Evolutionary conservation across 306 rosid genomes (phyloP), one percentile per base, ranked within the genome.

Genomic region (Dryas drummondii): DNA sequence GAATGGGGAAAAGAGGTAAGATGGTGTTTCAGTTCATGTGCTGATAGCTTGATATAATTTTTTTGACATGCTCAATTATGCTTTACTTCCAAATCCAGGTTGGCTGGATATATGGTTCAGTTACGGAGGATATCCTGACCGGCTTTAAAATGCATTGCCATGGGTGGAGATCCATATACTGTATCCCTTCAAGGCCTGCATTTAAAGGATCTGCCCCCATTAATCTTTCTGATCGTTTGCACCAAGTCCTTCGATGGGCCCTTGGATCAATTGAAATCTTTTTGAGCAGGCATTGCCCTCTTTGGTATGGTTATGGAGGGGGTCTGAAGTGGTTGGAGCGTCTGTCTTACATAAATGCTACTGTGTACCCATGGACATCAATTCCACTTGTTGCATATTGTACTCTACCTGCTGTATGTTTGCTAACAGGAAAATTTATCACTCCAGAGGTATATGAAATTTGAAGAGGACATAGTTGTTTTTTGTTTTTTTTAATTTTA

Each of bases 1-100:
- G 89, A 91, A 81, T 91, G 97, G 97, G 97, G 97, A 78, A 88
- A 86, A 81, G 97, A 91, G 90, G 97, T 91, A 75, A 70, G 27
- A 16, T 41, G 51, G 52, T n/a, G 32, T 53, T 68, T 58, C 15
- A 9, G 10, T 40, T 75, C 52, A 22, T 69, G 32, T 44, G 47
- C 37, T 66, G 46, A 40, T 70, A 9, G 62, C 41, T 37, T 54
- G 17, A 41, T 37, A 22, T 55, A 49, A 22, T 37, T 11, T 12
- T 47, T 46, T 12, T 2, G 66, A 19, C 56, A 22, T 46, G 49
- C 3, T 78, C 69, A 6, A 57, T 19, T 59, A 2, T 1, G 19
- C 16, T 76, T 44, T 46, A 71, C 63, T 41, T 65, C 66, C 12
- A 32, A 41, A 46, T 37, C 71, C 70, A 91, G 97, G 89, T 91